Evolutionary conservation across 768 basidiomycete species (phyloP).

Genomic region (Roridomyces roridus): DNA sequence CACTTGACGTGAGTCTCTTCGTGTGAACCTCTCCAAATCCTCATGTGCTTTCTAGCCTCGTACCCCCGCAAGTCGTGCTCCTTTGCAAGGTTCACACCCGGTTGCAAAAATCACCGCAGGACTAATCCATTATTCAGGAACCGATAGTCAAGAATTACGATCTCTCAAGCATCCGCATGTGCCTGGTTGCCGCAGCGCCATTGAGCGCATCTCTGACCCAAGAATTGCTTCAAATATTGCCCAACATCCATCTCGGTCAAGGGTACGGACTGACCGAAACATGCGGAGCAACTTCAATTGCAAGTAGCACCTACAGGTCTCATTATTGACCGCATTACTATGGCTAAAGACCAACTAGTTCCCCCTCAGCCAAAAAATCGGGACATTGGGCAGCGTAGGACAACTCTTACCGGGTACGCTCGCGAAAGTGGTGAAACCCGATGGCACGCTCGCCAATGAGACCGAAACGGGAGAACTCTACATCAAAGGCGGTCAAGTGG

Average conservation of each 20-base stretch:
- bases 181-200: slow-evolving; percentile 49
- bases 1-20: slow-evolving; percentile 33
- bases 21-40: neutral
- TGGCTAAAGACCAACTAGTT: slow-evolving; percentile 20
- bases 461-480: slow-evolving; percentile 21
- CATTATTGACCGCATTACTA: too few species aligned
- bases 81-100: slow-evolving; percentile 39
- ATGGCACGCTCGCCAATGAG: slow-evolving; percentile 22
- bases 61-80: slow-evolving; percentile 43
- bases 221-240: slow-evolving; percentile 40
- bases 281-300: slow-evolving; percentile 37
- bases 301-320: neutral
- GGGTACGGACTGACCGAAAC: slow-evolving; percentile 48
- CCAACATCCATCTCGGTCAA: slow-evolving; percentile 48
- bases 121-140: slow-evolving; percentile 32
- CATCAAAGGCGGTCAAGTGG: slow-evolving; percentile 33
- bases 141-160: slow-evolving; percentile 43
- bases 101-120: neutral
- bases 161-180: slow-evolving; percentile 38
- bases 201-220: slow-evolving; percentile 43
- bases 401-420: slow-evolving; percentile 18
- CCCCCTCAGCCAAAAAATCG: slow-evolving; percentile 31
- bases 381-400: slow-evolving; percentile 36
- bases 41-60: slow-evolving; percentile 28
- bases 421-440: slow-evolving; percentile 23